Base-by-base conservation (phyloP, 345 rosid genomes). In the Alliaria petiolata region DNA sequence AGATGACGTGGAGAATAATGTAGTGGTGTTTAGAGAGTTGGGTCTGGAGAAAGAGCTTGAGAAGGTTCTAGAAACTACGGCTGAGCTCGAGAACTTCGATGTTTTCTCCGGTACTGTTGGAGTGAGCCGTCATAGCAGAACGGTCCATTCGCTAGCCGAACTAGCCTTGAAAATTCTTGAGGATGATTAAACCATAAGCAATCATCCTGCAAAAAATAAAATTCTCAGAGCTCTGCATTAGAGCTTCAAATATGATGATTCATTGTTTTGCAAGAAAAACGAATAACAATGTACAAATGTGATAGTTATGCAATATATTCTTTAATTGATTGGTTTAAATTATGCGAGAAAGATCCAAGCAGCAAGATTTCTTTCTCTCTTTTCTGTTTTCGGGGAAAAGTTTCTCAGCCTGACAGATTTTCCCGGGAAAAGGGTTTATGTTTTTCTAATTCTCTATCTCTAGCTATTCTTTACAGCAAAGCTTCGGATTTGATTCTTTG, bases 91-190 rank as follows among this genome's bases (percentile, higher is more conserved):
- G 73, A 90, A 81, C 85, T 90, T 90, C 78, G 86, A 83, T 71
- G 82, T 90, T 26, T 90, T 93, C 87, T 93, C 93, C 0, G 92
- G 92, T 35, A 83, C 87, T 26, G 87, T 85, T 28, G 97, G 97
- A 54, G 46, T 89, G 10, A 86, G 90, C 75, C 82, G 93, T 67
- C 96, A 90, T 79, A 83, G 84, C 73, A 71, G 72, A 22, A 76
- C 87, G 5, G 89, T 90, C 62, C 92, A 88, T 63, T 79, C 87
- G 25, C 78, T 93, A 65, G 90, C 84, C 0, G 93, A 87, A 75
- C 80, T 84, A n/a, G 93, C 93, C 26, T 55, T 85, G 76, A 62
- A 79, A 71, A 67, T 85, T 72, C 87, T 85, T 20, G 65, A 54
- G 31, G 77, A 74, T 12, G 19, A 54, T 2, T 50, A 93, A 92